Conservation (phyloP, 2,329 filamentous ascomycete genomes). For the Colletotrichum musae region DNA sequence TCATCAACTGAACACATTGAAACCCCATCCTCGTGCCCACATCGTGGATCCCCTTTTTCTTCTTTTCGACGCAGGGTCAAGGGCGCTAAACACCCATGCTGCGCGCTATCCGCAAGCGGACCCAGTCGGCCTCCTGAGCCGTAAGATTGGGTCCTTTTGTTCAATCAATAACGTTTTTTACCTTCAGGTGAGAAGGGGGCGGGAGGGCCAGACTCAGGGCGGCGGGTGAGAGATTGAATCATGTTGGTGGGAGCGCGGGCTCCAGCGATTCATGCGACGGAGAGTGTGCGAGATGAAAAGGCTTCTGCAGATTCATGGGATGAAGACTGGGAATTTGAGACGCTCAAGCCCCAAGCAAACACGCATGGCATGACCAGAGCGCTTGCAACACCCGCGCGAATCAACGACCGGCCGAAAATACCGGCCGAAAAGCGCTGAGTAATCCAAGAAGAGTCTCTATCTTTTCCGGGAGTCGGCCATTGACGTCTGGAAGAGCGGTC, state of each 20-base stretch:
- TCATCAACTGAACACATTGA: constrained; percentile 36
- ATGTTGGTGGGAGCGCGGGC: not conserved
- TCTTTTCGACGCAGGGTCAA: constrained; percentile 24
- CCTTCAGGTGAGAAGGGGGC: constrained; percentile 23
- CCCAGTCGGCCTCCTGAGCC: constrained; percentile 29
- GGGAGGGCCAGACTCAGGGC: not conserved
- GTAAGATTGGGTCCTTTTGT: constrained; percentile 19
- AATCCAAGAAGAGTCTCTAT: not conserved
- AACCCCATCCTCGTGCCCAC: constrained; percentile 35
- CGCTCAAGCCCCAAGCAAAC: not conserved
- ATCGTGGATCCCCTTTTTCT: constrained; percentile 20
- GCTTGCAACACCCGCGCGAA: not conserved
- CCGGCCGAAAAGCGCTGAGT: not conserved
- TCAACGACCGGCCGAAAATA: not conserved
- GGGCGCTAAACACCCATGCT: constrained; percentile 33
- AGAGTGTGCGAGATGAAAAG: constrained; percentile 30
- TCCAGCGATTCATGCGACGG: constrained; percentile 21
- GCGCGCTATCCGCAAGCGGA: constrained; percentile 10
- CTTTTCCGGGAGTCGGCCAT: not conserved
- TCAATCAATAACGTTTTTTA: constrained; percentile 11
- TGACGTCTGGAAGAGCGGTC: not conserved
- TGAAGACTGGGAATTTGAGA: constrained; percentile 6
- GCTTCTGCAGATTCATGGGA: constrained; percentile 11
- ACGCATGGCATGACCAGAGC: not conserved
- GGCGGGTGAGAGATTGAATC: constrained; percentile 4